Evolutionary conservation across 495 filamentous ascomycete species (phyloP).

Genomic region (Daldinia decipiens): DNA sequence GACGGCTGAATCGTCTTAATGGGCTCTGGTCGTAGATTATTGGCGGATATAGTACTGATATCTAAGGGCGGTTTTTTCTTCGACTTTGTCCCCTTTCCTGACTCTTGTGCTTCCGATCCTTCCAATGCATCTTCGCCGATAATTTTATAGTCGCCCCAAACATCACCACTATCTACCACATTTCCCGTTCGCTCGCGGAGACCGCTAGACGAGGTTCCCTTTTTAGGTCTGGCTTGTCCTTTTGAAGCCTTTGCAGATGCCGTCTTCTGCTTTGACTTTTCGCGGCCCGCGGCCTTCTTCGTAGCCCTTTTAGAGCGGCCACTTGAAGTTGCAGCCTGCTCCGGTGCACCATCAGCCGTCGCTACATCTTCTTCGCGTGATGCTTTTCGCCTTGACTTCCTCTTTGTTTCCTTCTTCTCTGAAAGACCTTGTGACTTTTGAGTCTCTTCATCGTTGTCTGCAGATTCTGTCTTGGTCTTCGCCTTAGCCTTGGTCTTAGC

Average conservation of each 20-base stretch:
- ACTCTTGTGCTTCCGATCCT: neutral
- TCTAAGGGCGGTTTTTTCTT: slow-evolving; percentile 5
- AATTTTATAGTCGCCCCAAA: slow-evolving; percentile 3
- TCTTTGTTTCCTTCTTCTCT: neutral
- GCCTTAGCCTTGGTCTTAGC: slow-evolving; percentile 19
- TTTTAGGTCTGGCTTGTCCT: neutral
- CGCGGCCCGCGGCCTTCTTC: neutral
- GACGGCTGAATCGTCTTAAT: slow-evolving; percentile 64
- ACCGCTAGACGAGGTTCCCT: neutral
- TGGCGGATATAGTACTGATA: slow-evolving; percentile 45
- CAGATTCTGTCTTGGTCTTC: slow-evolving; percentile 5
- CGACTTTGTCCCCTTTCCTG: slow-evolving; percentile 2
- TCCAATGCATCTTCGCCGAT: slow-evolving; percentile 10
- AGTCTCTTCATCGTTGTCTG: neutral
- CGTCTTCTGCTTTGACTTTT: slow-evolving; percentile 2
- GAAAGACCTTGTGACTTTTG: neutral
- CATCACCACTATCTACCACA: neutral
- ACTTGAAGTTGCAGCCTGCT: neutral
- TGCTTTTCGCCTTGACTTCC: neutral
- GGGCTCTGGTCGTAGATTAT: slow-evolving; percentile 47
- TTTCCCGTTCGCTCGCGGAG: neutral
- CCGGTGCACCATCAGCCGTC: neutral
- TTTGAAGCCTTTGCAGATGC: neutral
- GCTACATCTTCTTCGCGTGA: neutral
- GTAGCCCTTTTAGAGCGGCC: no score